Percentiles rank a stretch among this genome's conserved stretches.
Conservation (phyloP, 2,329 filamentous ascomycete genomes). For the Triangularia verruculosa region DNA sequence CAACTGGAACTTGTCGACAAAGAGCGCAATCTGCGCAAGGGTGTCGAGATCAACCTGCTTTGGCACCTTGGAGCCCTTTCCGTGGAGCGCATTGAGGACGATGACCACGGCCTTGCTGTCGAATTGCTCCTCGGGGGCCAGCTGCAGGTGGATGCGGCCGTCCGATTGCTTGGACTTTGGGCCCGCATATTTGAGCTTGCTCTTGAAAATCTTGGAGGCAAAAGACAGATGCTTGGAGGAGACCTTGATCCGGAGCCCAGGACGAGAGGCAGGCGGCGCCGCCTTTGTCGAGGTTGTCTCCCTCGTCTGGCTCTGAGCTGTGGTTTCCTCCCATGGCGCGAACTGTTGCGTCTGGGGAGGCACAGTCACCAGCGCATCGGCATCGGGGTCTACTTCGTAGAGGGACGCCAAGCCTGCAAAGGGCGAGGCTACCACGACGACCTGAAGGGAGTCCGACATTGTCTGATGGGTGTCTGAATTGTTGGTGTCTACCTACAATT, state of each 20-base stretch:
- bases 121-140: conserved; percentile 28
- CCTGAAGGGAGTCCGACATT: conserved; percentile 20
- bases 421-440: conserved; percentile 23
- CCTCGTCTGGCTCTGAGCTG: conserved; percentile 3
- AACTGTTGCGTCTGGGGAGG: conserved; percentile 24
- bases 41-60: conserved; percentile 37
- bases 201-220: conserved; percentile 32
- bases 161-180: conserved; percentile 26
- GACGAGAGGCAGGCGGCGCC: conserved; percentile 13
- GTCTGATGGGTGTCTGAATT: background rate
- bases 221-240: conserved; percentile 38
- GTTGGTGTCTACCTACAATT: background rate
- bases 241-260: conserved; percentile 35
- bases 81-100: conserved; percentile 46
- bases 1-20: conserved; percentile 44
- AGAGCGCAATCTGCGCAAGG: conserved; percentile 42
- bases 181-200: conserved; percentile 26
- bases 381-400: conserved; percentile 36
- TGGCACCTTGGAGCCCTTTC: conserved; percentile 40
- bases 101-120: conserved; percentile 40
- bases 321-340: conserved; percentile 26
- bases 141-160: conserved; percentile 32
- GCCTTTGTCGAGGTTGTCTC: conserved; percentile 5
- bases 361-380: conserved; percentile 34
- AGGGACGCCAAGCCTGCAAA: conserved; percentile 31